Base-by-base conservation (phyloP, 2,329 filamentous ascomycete species). In the Ascochyta pisi region DNA sequence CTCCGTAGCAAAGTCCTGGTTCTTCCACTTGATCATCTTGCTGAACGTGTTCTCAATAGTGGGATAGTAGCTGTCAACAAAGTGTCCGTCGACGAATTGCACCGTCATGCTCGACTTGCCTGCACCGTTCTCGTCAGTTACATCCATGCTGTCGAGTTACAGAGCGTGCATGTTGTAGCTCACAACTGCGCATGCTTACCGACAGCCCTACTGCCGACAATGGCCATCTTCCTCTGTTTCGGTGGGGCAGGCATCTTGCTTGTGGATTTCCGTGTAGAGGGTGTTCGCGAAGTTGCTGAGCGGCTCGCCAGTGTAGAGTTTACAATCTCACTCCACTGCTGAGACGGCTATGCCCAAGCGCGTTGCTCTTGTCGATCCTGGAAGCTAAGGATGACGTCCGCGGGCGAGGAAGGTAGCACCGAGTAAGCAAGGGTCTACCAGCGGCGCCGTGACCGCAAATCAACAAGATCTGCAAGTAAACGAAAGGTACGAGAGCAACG, bases 41-140 rank as follows among this genome's bases (percentile, higher is more conserved):
- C 90, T 96, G 76, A 99, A 99, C 2, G 94, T 98, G 77, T 98
- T 99, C 78, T 99, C 95, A 71, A 99, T 98, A 37, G 95, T 99
- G 33, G 95, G 95, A 77, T 99, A 99, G 80, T 99, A 99, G 77
- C 91, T 96, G 78, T 99, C 95, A 73, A 99, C 94, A 74, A 99
- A 99, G 79, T 96, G 93, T 61, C 92, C 92, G 76, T 99, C 95
- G 73, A 97, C 94, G 73, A 95, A 98, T 74, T 94, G 94, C 43
- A 98, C 95, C 12, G 95, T 96, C 64, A 99, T 87, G 50, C 94
- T 98, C 22, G 92, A 97, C 83, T 99, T 99, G 78, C 95, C 95
- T 98, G 69, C 57, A 58, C 29, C 50, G 29, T 35, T 41, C 19
- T 33, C 51, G 62, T 67, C 63, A 51, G 54, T 45, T 50, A 54